phyloP scores from a whole-genome alignment of 202 grass and related monocot genomes.

The Bolboschoenoplectus hybrid region DNA sequence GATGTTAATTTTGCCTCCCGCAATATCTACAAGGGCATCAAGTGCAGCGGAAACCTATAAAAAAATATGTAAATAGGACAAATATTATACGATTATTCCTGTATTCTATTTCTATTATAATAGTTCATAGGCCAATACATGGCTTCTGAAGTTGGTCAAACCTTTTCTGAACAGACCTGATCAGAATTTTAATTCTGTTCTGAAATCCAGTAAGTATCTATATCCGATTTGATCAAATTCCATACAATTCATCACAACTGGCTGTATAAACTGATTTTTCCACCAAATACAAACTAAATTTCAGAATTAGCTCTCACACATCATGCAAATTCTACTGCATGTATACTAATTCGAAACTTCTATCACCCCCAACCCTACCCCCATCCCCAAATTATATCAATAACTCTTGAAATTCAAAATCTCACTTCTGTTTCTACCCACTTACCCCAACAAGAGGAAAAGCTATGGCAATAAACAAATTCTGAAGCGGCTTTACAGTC shows the following conservation, averaged over 20 bases:
- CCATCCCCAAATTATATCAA: not conserved
- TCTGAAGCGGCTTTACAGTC: constrained; percentile 50
- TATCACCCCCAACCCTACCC: not conserved
- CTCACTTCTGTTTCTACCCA: not conserved
- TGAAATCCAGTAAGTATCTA: not conserved
- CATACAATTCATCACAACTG: not conserved
- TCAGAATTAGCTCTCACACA: not conserved
- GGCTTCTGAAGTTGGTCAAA: not conserved
- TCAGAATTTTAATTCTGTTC: not conserved
- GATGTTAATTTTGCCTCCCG: constrained; percentile 89
- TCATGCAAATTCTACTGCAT: not conserved
- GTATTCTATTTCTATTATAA: not conserved
- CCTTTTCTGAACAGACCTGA: not conserved
- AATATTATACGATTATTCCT: constrained; percentile 32
- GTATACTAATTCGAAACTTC: not conserved
- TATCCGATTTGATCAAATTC: not conserved
- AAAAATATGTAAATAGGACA: constrained; percentile 20
- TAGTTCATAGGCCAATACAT: constrained; percentile 6
- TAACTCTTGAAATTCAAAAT: not conserved
- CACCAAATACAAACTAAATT: too few species aligned
- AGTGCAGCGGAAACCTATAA: constrained; percentile 86
- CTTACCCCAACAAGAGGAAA: constrained; percentile 96
- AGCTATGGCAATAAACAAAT: constrained; percentile 68
- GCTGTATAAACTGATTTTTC: too few species aligned
- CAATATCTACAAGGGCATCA: constrained; percentile 91